Base-by-base conservation (phyloP, 805 yeast species). In the Tetrapisispora namnaoensis region DNA sequence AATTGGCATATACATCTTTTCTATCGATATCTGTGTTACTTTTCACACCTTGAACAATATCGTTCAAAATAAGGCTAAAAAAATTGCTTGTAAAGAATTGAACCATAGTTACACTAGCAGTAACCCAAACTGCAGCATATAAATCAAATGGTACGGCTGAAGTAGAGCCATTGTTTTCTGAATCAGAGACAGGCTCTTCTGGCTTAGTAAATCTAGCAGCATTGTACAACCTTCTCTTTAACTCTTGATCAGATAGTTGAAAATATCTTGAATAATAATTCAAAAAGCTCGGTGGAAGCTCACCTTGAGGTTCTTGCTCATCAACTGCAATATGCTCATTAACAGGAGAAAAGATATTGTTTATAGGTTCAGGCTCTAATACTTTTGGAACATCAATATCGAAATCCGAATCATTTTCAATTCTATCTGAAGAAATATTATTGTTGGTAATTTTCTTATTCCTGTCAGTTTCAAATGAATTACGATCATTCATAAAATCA, bases 81-180 rank as follows among this genome's bases (percentile, higher is more conserved):
- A 86, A 75, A 0, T 95, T 83, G 35, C 84, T 77, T 42, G 89
- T 76, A 50, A 88, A 80, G 67, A 89, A 89, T 62, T 86, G 72
- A 32, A 82, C 70, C 54, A 86, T 78, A 1, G 86, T 79, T 45
- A 87, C 77, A 0, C 95, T 83, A 0, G 89, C 88, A 13, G 91
- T 85, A 41, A 90, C 80, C 98, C 98, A 90, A 18, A 88, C 70
- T 8, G 95, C 84, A 0, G 96, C 96, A 63, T 88, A 91, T 47
- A 90, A 68, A 59, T 90, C 98, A 3, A 51, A 48, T 6, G 49
- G 83, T 78, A 47, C 54, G 49, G 16, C 72, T 71, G 37, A 72
- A 32, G 9, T 4, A 4, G 11, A 7, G 18, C 16, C 11, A 22
- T 22, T 40, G 17, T 9, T 72, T 42, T 47, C 52, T 21, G 43